Conservation (phyloP, 371 early-diverging fungal genomes). For the Vairimorpha necatrix region DNA sequence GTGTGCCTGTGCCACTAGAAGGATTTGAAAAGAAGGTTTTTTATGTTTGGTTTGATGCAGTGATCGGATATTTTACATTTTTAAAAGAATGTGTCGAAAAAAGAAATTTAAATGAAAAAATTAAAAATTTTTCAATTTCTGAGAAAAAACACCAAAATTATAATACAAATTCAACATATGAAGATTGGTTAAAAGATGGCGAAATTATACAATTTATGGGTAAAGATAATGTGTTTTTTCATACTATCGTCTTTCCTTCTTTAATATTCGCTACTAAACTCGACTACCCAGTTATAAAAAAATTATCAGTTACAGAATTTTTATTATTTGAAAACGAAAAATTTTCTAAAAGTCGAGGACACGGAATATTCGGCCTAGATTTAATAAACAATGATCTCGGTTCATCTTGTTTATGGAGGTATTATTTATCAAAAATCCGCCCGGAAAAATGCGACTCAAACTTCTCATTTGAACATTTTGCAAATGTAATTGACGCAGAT, state of each 20-base stretch:
- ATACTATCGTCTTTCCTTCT: slow-evolving; percentile 93
- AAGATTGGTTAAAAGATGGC: slow-evolving; percentile 83
- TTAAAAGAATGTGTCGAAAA: slow-evolving; percentile 28
- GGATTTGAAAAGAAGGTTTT: slow-evolving; percentile 89
- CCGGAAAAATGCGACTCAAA: slow-evolving; percentile 89
- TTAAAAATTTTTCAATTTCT: slow-evolving; percentile 83
- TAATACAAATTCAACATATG: slow-evolving; percentile 67
- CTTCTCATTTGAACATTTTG: slow-evolving; percentile 88
- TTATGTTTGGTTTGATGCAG: slow-evolving; percentile 99
- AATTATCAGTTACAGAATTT: slow-evolving; percentile 91
- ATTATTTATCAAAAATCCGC: slow-evolving; percentile 84
- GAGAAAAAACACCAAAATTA: slow-evolving; percentile 99
- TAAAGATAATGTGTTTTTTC: slow-evolving; percentile 99
- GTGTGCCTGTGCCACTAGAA: slow-evolving; percentile 85
- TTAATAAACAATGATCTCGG: slow-evolving; percentile 83
- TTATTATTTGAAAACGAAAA: slow-evolving; percentile 93
- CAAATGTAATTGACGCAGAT: slow-evolving; percentile 83
- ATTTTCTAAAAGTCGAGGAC: slow-evolving; percentile 89
- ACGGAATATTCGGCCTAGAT: slow-evolving; percentile 92
- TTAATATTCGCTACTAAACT: slow-evolving; percentile 78
- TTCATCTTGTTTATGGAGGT: slow-evolving; percentile 89
- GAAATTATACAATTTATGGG: slow-evolving; percentile 98
- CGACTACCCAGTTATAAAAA: slow-evolving; percentile 73
- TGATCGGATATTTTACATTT: slow-evolving; percentile 73
- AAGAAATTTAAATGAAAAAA: slow-evolving; percentile 79